Conservation (phyloP, 805 yeast genomes). For the Gaillardinia entomophila region DNA sequence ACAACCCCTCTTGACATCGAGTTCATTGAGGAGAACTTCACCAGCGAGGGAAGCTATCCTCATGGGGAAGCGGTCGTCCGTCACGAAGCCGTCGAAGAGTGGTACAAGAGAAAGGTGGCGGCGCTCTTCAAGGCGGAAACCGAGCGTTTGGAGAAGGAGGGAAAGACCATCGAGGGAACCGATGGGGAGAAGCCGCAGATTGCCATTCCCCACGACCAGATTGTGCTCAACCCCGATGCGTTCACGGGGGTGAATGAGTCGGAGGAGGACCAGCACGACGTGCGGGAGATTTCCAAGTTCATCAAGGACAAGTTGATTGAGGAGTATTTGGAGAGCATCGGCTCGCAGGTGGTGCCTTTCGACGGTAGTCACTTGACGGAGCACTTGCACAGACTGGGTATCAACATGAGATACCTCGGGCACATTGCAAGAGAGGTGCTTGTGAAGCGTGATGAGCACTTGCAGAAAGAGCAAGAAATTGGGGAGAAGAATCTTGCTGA, state of each 20-base stretch:
- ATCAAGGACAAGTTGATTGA: constrained; percentile 57
- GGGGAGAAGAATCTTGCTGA: constrained; percentile 20
- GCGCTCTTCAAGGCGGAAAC: constrained; percentile 45
- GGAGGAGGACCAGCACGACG: constrained; percentile 54
- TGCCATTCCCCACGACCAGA: constrained; percentile 46
- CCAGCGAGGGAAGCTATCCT: constrained; percentile 57
- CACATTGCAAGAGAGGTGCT: constrained; percentile 37
- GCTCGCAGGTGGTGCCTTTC: constrained; percentile 58
- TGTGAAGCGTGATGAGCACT: constrained; percentile 11
- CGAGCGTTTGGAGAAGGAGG: constrained; percentile 36
- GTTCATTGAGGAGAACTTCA: constrained; percentile 57
- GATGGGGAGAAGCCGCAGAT: constrained; percentile 44
- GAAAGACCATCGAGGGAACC: constrained; percentile 19
- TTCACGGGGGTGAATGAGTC: constrained; percentile 41
- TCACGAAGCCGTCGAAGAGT: constrained; percentile 83
- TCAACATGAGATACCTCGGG: constrained; percentile 86
- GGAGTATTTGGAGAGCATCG: constrained; percentile 51
- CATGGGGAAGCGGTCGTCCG: constrained; percentile 76
- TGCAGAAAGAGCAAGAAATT: constrained; percentile 13
- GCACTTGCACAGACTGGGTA: constrained; percentile 72
- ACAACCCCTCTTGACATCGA: constrained; percentile 79
- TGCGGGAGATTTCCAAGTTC: constrained; percentile 63
- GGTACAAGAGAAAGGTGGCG: constrained; percentile 74
- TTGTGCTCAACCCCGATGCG: constrained; percentile 76
- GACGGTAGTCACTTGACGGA: constrained; percentile 75